Percentiles rank a stretch among this genome's conserved stretches.
Conservation (phyloP, 371 early-diverging fungal species). For the Lichtheimia ramosa region DNA sequence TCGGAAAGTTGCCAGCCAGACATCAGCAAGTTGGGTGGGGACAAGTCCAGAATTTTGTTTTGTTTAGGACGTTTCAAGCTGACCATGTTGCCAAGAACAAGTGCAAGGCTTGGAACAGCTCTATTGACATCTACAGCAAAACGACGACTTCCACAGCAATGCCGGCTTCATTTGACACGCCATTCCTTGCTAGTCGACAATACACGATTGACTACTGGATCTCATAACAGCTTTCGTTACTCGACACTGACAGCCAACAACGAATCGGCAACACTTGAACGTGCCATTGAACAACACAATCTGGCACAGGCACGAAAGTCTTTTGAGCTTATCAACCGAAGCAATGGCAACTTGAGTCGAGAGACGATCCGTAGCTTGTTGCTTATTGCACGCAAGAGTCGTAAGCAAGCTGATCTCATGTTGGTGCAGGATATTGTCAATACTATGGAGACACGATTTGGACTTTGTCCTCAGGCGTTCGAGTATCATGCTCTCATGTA, state of each 20-base stretch:
- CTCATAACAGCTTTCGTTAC: neutral
- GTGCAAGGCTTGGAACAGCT: neutral
- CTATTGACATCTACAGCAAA: neutral
- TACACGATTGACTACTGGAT: too few species aligned
- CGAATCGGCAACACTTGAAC: neutral
- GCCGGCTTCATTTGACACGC: too few species aligned
- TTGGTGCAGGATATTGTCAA: constrained; percentile 22
- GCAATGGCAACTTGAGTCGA: constrained; percentile 12
- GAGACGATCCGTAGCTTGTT: constrained; percentile 18
- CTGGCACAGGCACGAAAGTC: constrained; percentile 15
- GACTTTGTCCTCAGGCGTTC: constrained; percentile 18
- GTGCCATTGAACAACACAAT: constrained; percentile 15
- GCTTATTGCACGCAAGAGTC: constrained; percentile 21
- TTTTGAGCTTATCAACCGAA: neutral
- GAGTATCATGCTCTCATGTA: constrained; percentile 45
- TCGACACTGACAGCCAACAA: neutral
- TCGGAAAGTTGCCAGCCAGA: too few species aligned
- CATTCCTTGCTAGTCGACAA: too few species aligned
- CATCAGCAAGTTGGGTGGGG: too few species aligned
- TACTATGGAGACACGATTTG: constrained; percentile 26
- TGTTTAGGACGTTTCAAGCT: too few species aligned
- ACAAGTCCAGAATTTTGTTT: too few species aligned
- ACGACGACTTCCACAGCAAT: neutral
- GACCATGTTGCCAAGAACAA: neutral
- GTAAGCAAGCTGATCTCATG: constrained; percentile 15